Conservation (phyloP, 768 basidiomycete species). For the Rhodotorula diobovata region DNA sequence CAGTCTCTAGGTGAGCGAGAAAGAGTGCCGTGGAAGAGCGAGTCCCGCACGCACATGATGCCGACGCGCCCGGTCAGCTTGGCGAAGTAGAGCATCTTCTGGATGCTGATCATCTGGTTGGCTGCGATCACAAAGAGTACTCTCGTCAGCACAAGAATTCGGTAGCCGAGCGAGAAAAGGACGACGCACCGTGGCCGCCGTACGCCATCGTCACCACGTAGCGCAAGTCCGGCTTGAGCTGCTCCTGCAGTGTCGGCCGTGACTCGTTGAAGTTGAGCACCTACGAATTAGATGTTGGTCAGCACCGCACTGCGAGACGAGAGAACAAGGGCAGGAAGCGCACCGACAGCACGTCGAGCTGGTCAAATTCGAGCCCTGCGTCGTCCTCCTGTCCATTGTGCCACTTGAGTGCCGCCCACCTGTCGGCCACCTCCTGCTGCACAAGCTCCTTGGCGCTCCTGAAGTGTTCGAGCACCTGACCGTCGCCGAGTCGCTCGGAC, state of each 20-base stretch:
- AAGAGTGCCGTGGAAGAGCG: not conserved
- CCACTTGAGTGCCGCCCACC: not conserved
- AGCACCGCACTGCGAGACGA: too few relatives aligned
- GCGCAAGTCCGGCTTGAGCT: conserved; percentile 24
- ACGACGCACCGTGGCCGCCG: conserved; percentile 33
- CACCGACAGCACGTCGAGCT: not conserved
- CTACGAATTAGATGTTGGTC: not conserved
- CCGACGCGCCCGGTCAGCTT: conserved; percentile 34
- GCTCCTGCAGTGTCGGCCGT: conserved; percentile 14
- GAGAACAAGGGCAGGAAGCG: not conserved
- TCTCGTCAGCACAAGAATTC: not conserved
- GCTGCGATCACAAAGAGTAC: not conserved
- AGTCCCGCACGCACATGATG: conserved; percentile 22
- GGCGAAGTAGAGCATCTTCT: conserved; percentile 33
- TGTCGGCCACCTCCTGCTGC: not conserved
- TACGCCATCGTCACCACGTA: conserved; percentile 25
- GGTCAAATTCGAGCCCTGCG: not conserved
- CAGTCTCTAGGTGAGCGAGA: not conserved
- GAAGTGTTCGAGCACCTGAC: not conserved
- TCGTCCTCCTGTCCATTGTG: not conserved
- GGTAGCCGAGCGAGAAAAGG: not conserved
- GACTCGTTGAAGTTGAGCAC: conserved; percentile 23
- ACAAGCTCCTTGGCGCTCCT: not conserved
- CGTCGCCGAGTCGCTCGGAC: not conserved
- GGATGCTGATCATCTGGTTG: conserved; percentile 36